These are phyloP conservation scores for Juglanconis oblonga DNA, from an alignment of 2,329 filamentous ascomycete species.

Conservation along the genomic window DNA sequence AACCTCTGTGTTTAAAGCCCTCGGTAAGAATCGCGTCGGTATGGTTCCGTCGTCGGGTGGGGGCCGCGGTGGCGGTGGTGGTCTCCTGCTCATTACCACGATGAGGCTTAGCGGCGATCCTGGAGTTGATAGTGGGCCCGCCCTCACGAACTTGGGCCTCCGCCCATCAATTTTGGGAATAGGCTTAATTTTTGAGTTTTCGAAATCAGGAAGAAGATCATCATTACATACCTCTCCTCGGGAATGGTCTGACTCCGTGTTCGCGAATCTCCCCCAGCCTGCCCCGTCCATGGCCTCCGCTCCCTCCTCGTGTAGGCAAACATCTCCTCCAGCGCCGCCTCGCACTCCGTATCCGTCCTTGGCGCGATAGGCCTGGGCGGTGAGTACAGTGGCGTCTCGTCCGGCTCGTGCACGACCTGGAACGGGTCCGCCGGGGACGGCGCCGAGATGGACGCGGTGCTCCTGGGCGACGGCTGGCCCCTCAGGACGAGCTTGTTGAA, in stretches of 20 bases:
- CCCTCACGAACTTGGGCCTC: not conserved
- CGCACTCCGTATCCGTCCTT: conserved; percentile 11
- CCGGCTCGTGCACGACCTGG: conserved; percentile 11
- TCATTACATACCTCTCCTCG: not conserved
- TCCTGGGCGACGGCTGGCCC: not conserved
- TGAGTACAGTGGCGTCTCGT: conserved; percentile 6
- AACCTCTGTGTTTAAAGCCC: not conserved
- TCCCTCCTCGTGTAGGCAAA: not conserved
- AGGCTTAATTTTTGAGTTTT: not conserved
- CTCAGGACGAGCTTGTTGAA: conserved; percentile 8
- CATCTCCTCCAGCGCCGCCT: conserved; percentile 8
- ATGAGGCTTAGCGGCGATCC: not conserved
- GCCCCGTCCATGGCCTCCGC: not conserved
- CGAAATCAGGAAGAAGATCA: not conserved
- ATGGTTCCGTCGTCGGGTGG: not conserved
- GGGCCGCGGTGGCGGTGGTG: not conserved
- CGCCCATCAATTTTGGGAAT: not conserved
- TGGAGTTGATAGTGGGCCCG: not conserved
- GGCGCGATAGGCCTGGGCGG: not conserved
- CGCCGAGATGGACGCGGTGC: not conserved
- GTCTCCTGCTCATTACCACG: not conserved
- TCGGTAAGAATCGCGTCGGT: not conserved
- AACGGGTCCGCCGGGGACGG: not conserved
- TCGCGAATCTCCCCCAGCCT: not conserved
- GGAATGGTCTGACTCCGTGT: not conserved